Conservation (phyloP, 73 alveolate species). For the Diophrys sp. region DNA sequence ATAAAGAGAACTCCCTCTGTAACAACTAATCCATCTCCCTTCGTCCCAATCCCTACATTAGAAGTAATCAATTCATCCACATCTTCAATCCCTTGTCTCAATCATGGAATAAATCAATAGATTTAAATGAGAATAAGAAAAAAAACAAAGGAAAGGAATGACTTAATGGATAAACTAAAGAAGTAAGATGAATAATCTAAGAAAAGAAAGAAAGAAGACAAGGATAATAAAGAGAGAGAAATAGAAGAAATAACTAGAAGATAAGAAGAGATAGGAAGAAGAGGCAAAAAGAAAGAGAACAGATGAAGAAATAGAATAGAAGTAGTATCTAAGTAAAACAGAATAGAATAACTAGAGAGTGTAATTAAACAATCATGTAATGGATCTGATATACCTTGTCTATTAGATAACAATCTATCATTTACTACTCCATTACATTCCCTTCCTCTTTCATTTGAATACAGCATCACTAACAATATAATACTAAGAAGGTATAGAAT, state of each 20-base stretch:
- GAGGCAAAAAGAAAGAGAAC: background rate
- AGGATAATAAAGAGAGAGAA: conserved; percentile 29
- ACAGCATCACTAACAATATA: background rate
- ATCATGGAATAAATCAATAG: no score
- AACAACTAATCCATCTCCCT: no score
- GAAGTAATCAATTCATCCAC: no score
- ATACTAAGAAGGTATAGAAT: conserved; percentile 22
- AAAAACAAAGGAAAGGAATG: conserved; percentile 30
- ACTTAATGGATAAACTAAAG: conserved; percentile 37
- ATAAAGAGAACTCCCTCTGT: no score
- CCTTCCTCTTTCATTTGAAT: conserved; percentile 20
- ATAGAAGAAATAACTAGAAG: conserved; percentile 18
- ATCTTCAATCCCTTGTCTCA: no score
- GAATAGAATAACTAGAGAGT: conserved; percentile 17
- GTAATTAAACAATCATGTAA: conserved; percentile 25
- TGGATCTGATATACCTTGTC: conserved; percentile 43
- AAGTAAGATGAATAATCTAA: conserved; percentile 48
- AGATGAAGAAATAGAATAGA: conserved; percentile 6
- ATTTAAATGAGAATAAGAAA: no score
- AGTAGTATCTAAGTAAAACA: background rate
- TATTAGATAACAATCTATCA: conserved; percentile 21
- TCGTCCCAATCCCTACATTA: no score
- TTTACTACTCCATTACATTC: conserved; percentile 16
- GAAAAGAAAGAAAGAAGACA: conserved; percentile 32
- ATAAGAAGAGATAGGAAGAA: conserved; percentile 14